Base-by-base conservation (phyloP, 805 yeast species). In the Blastobotrys muscicola region DNA sequence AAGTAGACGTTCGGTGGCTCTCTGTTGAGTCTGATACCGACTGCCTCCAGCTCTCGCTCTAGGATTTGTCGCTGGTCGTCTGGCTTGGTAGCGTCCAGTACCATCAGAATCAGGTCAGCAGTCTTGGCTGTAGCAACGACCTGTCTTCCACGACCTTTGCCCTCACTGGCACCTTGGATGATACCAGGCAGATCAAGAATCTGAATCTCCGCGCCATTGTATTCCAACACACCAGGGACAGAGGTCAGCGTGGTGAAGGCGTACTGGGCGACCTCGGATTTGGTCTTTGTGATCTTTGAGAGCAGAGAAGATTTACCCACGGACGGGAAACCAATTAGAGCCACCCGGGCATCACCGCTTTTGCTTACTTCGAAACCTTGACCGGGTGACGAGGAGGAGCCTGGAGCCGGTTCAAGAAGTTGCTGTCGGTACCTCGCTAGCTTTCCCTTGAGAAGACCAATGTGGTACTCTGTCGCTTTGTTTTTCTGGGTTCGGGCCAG, bases 141-240 rank as follows among this genome's bases (percentile, higher is more conserved):
- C 62, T 92, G 97, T 55, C 95, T 75, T 45, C 97, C 97, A 63
- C 98, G 78, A 55, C 98, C 98, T 64, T 89, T 89, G 56, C 97
- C 97, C 59, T 85, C 95, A 31, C 94, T 74, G 3, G 97, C 97
- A 36, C 97, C 97, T 60, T 85, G 85, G 45, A 90, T 90, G 54
- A 90, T 90, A 62, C 98, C 98, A 1, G 98, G 98, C 42, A 90
- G 67, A 72, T 90, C 98, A n/a, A 90, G 90, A 52, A 92, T 81
- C 66, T 90, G 98, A 49, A 90, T 87, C 58, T 89, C 96, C 0
- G 97, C 96, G 33, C 97, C 97, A 59, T 87, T 86, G 59, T 90
- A 87, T 59, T 87, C 90, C 54, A 90, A 69, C 9, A 92, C 94
- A 39, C 97, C 97, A 0, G 97, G 97, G 14, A 90, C 97, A 0